These are phyloP conservation scores for Hypoxylon sp. DNA, from an alignment of 2,329 filamentous ascomycete species.

Conservation along the genomic window DNA sequence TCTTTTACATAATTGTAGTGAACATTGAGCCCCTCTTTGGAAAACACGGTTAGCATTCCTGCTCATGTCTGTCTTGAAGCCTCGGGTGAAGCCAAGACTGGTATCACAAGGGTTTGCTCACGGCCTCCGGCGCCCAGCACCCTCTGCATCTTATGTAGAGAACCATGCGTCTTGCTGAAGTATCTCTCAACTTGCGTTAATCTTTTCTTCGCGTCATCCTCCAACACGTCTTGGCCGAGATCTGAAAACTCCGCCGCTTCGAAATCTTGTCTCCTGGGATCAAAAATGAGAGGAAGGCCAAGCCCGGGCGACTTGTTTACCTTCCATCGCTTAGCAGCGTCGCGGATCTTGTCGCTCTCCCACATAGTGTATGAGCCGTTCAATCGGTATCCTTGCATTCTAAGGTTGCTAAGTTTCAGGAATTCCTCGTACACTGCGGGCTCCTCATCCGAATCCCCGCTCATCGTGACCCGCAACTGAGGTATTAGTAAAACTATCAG, in stretches of 20 bases:
- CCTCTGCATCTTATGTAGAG: slow-evolving; percentile 9
- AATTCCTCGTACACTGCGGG: not conserved
- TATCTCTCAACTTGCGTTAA: not conserved
- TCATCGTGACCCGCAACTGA: not conserved
- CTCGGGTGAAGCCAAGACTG: not conserved
- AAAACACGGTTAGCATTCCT: slow-evolving; percentile 5
- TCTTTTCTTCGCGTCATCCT: not conserved
- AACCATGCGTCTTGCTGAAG: slow-evolving; percentile 3
- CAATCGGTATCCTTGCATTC: not conserved
- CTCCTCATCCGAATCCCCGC: no score
- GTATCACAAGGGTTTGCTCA: slow-evolving; percentile 14
- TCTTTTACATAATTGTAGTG: slow-evolving; percentile 17
- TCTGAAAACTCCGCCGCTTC: not conserved
- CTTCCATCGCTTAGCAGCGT: not conserved
- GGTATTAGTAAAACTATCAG: not conserved
- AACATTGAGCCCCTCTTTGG: slow-evolving; percentile 17
- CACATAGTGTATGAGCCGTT: not conserved
- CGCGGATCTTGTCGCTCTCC: not conserved
- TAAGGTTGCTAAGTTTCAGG: not conserved
- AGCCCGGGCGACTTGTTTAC: not conserved
- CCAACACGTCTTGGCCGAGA: not conserved
- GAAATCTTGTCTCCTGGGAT: not conserved
- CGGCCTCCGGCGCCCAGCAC: slow-evolving; percentile 25
- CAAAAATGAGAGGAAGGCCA: not conserved
- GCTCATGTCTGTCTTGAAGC: not conserved